Conservation (phyloP, 306 rosid genomes). For the Dryas drummondii region DNA sequence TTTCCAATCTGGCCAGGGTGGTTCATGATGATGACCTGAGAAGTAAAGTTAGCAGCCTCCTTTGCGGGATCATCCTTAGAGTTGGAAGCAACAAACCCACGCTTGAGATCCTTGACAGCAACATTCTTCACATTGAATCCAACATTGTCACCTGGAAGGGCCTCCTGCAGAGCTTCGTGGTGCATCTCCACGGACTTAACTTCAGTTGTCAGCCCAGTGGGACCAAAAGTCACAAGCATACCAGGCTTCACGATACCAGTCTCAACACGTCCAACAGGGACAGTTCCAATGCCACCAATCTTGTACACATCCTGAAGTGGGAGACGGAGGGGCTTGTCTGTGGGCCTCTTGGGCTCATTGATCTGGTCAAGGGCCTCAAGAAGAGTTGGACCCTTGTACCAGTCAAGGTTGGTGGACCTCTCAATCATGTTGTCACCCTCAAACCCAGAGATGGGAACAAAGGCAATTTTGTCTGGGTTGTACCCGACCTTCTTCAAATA, state of each 20-base stretch:
- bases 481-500: conserved; percentile 41
- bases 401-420: too few species aligned
- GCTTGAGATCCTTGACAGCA: conserved; percentile 43
- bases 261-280: conserved; percentile 42
- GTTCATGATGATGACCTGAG: conserved; percentile 46
- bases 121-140: conserved; percentile 42
- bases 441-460: too few species aligned
- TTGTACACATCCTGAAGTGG: conserved; percentile 46
- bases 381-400: too few species aligned
- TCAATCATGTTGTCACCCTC: too few species aligned
- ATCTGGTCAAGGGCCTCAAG: conserved; percentile 32
- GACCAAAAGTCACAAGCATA: conserved; percentile 38
- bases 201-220: conserved; percentile 35
- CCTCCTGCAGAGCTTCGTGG: conserved; percentile 36
- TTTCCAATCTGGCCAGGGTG: conserved; percentile 43
- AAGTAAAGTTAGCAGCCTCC: conserved; percentile 43
- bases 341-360: conserved; percentile 33
- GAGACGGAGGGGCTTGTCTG: too few species aligned
- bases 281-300: conserved; percentile 45
- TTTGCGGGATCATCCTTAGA: conserved; percentile 45
- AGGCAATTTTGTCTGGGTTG: conserved; percentile 41
- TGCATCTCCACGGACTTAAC: conserved; percentile 46
- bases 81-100: conserved; percentile 41
- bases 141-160: conserved; percentile 39
- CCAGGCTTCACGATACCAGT: conserved; percentile 39